Conservation (phyloP, 805 yeast species). For the Sugiyamaella chiloensis region DNA sequence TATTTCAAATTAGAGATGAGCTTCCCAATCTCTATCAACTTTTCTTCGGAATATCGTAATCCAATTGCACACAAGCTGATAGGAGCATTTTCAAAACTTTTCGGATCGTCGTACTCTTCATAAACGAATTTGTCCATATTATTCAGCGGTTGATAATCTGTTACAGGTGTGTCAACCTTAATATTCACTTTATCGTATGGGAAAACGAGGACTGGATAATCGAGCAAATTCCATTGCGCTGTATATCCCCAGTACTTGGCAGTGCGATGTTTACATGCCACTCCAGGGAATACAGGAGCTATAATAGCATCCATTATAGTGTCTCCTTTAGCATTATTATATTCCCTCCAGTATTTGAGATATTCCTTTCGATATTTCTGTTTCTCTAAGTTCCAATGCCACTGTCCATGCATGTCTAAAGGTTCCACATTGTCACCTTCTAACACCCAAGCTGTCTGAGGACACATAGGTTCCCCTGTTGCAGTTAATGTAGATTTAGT, state of each 20-base stretch:
- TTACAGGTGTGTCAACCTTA: slow-evolving; percentile 36
- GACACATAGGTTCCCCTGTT: slow-evolving; percentile 18
- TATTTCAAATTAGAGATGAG: background rate
- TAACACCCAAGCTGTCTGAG: slow-evolving; percentile 2
- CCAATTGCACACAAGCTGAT: slow-evolving; percentile 55
- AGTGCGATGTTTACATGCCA: slow-evolving; percentile 7
- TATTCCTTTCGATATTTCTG: slow-evolving; percentile 30
- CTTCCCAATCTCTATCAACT: slow-evolving; percentile 21
- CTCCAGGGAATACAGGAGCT: slow-evolving; percentile 15
- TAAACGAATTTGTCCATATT: slow-evolving; percentile 6
- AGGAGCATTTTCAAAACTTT: slow-evolving; percentile 49
- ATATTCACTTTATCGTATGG: slow-evolving; percentile 34
- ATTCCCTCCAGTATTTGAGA: slow-evolving; percentile 42
- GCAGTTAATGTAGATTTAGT: slow-evolving; percentile 1
- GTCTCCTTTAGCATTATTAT: slow-evolving; percentile 4
- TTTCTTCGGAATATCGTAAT: slow-evolving; percentile 57
- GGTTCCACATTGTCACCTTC: background rate
- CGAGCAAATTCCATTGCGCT: slow-evolving; percentile 20
- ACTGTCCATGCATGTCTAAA: slow-evolving; percentile 1
- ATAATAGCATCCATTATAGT: slow-evolving; percentile 17
- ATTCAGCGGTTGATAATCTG: slow-evolving; percentile 6
- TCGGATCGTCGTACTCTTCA: slow-evolving; percentile 42
- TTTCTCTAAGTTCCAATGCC: slow-evolving; percentile 15
- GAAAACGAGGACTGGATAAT: slow-evolving; percentile 20
- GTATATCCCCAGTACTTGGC: slow-evolving; percentile 49